Base-by-base conservation (phyloP, 805 yeast genomes). In the Saccharomycopsis schoenii region DNA sequence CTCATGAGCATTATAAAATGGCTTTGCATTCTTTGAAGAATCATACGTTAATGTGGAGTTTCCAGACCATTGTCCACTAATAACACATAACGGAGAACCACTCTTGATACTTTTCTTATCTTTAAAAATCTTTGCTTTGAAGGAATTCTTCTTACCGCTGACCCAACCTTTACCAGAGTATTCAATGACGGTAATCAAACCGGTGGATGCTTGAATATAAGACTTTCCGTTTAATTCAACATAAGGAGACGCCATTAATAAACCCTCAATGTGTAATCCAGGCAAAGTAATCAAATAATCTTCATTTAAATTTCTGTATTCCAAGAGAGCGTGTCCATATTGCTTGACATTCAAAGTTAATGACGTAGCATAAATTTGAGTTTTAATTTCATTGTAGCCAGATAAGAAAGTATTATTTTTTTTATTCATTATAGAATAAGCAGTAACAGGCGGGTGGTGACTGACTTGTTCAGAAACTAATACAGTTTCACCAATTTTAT, bases 401-500 rank as follows among this genome's bases (percentile, higher is more conserved):
- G 92, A 88, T 64, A 91, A 77, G 51, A 77, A 74, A 29, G 86
- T 85, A 40, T 85, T 80, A 71, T 86, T 80, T 68, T 83, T 82
- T 64, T 84, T 88, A 71, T 91, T 91, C 69, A 82, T 76, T 60
- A 94, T 81, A 52, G 91, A 82, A 71, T 91, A 94, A 6, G 94
- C 97, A n/a, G 98, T 92, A 41, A 88, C 86, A 29, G 99, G 98
- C 17, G 99, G 99, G 73, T 94, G 99, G 75, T 94, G 99, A 64
- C 92, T 85, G 14, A 94, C 97, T 74, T 94, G 99, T 74, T 94
- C 99, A 65, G 92, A 83, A 60, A 90, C 75, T 57, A 93, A 77
- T 12, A 83, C 74, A 29, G 97, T 88, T 64, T 89, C 96, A 51
- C 96, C 97, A 15, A 82, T 73, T 60, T 74, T 77, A 34, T 82